Evolutionary conservation across 2,329 filamentous ascomycete species (phyloP).

Genomic region (Sclerotinia minor): DNA sequence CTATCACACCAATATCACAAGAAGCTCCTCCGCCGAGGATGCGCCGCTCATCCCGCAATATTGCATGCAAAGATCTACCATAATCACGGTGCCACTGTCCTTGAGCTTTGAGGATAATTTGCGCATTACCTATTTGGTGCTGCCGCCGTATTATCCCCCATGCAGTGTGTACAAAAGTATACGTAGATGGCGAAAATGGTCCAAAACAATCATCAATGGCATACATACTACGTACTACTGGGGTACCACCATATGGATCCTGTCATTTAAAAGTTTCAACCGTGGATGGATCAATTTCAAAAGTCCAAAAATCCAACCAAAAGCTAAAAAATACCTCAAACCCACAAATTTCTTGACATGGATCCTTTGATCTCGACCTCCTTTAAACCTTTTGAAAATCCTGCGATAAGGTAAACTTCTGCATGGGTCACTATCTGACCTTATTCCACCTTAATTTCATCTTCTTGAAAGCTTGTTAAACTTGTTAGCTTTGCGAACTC

Average conservation of each 20-base stretch:
- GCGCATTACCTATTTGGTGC: not conserved
- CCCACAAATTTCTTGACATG: not conserved
- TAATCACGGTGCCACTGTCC: not conserved
- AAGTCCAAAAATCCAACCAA: not conserved
- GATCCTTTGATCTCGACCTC: slow-evolving; percentile 9
- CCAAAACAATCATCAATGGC: too few relatives aligned
- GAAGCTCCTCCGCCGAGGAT: slow-evolving; percentile 16
- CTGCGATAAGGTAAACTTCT: slow-evolving; percentile 13
- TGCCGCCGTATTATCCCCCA: not conserved
- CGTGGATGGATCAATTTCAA: slow-evolving; percentile 2
- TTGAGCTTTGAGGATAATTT: slow-evolving; percentile 1
- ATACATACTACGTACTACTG: too few relatives aligned
- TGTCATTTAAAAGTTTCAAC: not conserved
- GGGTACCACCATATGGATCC: slow-evolving; percentile 2
- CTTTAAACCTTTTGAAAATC: not conserved
- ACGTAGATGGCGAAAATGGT: not conserved
- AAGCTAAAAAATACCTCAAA: slow-evolving; percentile 12
- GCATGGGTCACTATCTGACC: slow-evolving; percentile 9
- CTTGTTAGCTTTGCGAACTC: slow-evolving; percentile 7
- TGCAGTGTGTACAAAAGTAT: not conserved
- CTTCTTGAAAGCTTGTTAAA: not conserved
- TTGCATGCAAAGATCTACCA: not conserved
- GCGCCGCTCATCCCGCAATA: slow-evolving; percentile 15
- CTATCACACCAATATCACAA: not conserved
- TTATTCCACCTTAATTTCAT: slow-evolving; percentile 4